Evolutionary conservation across 768 basidiomycete species (phyloP).

Genomic region (Ephemerocybe angulata): DNA sequence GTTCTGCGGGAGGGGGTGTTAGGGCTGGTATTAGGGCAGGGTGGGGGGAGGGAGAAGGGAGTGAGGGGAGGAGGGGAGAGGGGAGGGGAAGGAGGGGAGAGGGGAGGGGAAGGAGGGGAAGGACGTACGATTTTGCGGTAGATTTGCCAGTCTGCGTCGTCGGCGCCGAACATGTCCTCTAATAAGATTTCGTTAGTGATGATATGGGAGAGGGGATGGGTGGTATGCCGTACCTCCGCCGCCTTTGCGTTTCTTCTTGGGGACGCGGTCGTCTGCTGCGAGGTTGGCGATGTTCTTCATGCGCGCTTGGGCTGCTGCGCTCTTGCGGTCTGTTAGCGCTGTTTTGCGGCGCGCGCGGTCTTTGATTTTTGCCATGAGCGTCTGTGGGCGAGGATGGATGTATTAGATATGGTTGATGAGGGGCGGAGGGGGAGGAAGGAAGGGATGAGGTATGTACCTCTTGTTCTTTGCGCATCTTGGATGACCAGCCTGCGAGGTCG

Average conservation of each 20-base stretch:
- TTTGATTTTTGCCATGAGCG: constrained; percentile 79
- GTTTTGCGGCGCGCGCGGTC: constrained; percentile 75
- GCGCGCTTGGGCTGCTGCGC: constrained; percentile 84
- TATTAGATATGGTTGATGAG: too few relatives aligned
- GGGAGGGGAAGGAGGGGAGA: too few relatives aligned
- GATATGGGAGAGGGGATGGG: neutral
- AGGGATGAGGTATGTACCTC: too few relatives aligned
- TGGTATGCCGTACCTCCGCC: constrained; percentile 56
- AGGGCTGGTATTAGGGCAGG: too few relatives aligned
- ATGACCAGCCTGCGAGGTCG: too few relatives aligned
- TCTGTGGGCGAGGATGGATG: too few relatives aligned
- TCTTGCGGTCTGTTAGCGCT: constrained; percentile 86
- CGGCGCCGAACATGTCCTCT: constrained; percentile 93
- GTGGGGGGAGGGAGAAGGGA: neutral
- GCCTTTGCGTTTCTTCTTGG: constrained; percentile 82
- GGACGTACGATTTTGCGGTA: constrained; percentile 88
- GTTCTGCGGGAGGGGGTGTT: constrained; percentile 42
- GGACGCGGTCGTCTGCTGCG: constrained; percentile 79
- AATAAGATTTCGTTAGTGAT: neutral
- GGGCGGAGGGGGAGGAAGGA: too few relatives aligned
- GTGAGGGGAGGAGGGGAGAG: constrained; percentile 2
- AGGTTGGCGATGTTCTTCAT: constrained; percentile 74
- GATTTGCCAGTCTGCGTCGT: constrained; percentile 96
- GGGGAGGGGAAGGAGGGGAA: neutral
- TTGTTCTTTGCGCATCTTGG: neutral